Evolutionary conservation across 805 yeast species (phyloP).

Genomic region (Yarrowia osloensis): DNA sequence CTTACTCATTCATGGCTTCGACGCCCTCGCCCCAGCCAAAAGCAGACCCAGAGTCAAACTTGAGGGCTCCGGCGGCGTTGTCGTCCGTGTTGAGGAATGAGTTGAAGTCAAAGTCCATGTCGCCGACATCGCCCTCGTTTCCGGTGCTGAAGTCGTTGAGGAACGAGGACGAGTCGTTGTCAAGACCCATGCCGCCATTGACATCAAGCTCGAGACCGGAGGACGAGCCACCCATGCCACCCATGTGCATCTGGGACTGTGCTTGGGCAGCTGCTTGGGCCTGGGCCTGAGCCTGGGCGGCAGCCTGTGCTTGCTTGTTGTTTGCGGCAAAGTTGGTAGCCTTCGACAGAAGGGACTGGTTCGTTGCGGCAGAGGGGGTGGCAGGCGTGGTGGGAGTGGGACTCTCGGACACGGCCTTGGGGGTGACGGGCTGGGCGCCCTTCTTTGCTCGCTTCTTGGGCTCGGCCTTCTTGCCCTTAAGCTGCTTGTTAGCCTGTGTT

Average conservation of each 20-base stretch:
- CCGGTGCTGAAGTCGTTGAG: slow-evolving; percentile 39
- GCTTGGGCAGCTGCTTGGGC: slow-evolving; percentile 23
- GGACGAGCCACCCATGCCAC: slow-evolving; percentile 18
- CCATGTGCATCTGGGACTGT: slow-evolving; percentile 29
- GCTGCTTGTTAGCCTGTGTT: slow-evolving; percentile 35
- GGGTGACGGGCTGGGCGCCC: slow-evolving; percentile 31
- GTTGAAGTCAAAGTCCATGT: slow-evolving; percentile 49
- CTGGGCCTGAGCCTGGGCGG: slow-evolving; percentile 19
- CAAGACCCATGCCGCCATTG: slow-evolving; percentile 39
- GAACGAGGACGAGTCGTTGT: slow-evolving; percentile 44
- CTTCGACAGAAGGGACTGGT: slow-evolving; percentile 18
- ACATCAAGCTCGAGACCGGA: slow-evolving; percentile 23
- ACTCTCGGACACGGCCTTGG: slow-evolving; percentile 24
- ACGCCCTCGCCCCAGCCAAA: slow-evolving; percentile 35
- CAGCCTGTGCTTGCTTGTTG: slow-evolving; percentile 28
- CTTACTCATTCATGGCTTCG: slow-evolving; percentile 31
- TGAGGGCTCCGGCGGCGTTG: slow-evolving; percentile 34
- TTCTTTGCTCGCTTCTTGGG: slow-evolving; percentile 36
- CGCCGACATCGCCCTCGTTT: slow-evolving; percentile 41
- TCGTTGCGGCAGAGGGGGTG: slow-evolving; percentile 19
- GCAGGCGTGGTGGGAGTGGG: slow-evolving; percentile 30
- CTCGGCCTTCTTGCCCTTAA: slow-evolving; percentile 35
- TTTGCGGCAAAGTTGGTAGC: slow-evolving; percentile 24
- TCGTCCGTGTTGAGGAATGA: slow-evolving; percentile 49
- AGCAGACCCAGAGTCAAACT: slow-evolving; percentile 32